phyloP scores from a whole-genome alignment of 495 filamentous ascomycete genomes.

The Chaetomium cochliodes region DNA sequence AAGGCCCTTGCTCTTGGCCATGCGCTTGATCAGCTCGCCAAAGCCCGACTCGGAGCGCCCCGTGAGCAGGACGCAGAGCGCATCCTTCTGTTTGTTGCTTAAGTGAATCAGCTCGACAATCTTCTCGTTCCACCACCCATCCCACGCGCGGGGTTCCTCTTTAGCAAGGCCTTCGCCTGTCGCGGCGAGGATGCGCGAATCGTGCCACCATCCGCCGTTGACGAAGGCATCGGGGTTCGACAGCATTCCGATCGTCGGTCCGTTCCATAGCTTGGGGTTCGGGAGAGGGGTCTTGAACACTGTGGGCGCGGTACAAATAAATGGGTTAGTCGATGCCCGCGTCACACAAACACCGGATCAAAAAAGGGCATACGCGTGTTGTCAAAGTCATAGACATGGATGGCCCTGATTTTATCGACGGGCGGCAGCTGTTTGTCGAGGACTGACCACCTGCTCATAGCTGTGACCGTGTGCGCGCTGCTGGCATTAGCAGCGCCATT shows the following conservation, averaged over 20 bases:
- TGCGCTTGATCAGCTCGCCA: constrained; percentile 75
- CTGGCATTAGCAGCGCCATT: constrained; percentile 30
- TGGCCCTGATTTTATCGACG: constrained; percentile 65
- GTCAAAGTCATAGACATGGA: constrained; percentile 98
- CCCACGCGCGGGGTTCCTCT: constrained; percentile 82
- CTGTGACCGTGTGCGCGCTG: constrained; percentile 61
- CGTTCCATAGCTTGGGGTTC: constrained; percentile 84
- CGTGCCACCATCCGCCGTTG: constrained; percentile 98
- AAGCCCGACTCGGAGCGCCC: constrained; percentile 80
- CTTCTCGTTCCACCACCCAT: constrained; percentile 96
- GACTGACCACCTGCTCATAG: constrained; percentile 78
- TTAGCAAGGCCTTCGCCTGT: constrained; percentile 80
- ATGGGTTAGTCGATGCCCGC: not conserved
- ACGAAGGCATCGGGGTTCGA: constrained; percentile 71
- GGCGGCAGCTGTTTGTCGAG: constrained; percentile 68
- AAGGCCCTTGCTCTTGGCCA: constrained; percentile 72
- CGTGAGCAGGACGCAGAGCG: constrained; percentile 82
- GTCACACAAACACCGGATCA: constrained; percentile 6
- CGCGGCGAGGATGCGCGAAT: constrained; percentile 76
- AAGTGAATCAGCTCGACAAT: constrained; percentile 80
- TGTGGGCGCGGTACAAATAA: constrained; percentile 32
- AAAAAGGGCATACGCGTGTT: constrained; percentile 68
- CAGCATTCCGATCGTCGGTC: constrained; percentile 69
- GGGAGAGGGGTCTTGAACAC: constrained; percentile 90
- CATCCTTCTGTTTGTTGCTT: constrained; percentile 84